Conservation (phyloP, 805 yeast species). For the Starmera caribaea region DNA sequence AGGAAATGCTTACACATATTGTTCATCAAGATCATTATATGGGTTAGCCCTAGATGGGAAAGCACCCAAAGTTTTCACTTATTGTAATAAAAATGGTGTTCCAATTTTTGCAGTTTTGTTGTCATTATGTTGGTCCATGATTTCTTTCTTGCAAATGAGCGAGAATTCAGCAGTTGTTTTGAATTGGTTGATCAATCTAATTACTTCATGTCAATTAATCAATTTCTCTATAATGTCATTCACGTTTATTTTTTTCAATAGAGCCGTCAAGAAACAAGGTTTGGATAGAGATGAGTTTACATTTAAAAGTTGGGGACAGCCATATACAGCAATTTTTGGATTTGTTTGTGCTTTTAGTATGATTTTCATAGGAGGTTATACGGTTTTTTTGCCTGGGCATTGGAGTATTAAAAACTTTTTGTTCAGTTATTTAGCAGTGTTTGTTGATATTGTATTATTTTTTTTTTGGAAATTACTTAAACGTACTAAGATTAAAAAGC, state of each 20-base stretch:
- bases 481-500: constrained; percentile 34
- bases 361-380: constrained; percentile 59
- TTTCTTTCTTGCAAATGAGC: constrained; percentile 57
- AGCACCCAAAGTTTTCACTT: constrained; percentile 60
- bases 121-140: constrained; percentile 47
- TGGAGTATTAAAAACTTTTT: constrained; percentile 58
- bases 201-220: constrained; percentile 59
- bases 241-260: constrained; percentile 53
- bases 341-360: constrained; percentile 34
- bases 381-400: constrained; percentile 54
- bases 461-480: constrained; percentile 42
- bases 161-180: constrained; percentile 52
- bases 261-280: constrained; percentile 47
- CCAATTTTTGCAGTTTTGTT: constrained; percentile 51
- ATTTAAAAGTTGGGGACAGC: constrained; percentile 50
- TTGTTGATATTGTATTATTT: constrained; percentile 39
- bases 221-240: constrained; percentile 48
- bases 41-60: constrained; percentile 64
- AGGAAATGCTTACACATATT: constrained; percentile 72
- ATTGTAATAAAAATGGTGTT: constrained; percentile 58
- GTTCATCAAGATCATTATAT: constrained; percentile 59
- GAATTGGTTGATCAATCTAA: constrained; percentile 63
- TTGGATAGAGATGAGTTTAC: constrained; percentile 35
- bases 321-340: constrained; percentile 45
- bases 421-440: constrained; percentile 65